Conservation (phyloP, 148 eudicot species). For the Camellia granthamiana region DNA sequence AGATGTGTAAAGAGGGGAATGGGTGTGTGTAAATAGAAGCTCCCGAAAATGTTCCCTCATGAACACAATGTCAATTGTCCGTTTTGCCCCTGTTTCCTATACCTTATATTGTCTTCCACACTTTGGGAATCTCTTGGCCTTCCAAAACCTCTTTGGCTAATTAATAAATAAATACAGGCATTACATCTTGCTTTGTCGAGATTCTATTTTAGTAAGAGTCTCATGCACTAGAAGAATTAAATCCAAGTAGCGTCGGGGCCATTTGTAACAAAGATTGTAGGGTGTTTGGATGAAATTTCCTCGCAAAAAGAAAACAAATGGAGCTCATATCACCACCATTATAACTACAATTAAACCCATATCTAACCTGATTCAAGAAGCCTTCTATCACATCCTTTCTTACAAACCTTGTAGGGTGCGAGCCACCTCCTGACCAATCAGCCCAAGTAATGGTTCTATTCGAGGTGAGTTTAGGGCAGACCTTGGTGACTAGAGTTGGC, state of each 20-base stretch:
- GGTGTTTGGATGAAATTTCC: constrained; percentile 50
- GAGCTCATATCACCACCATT: constrained; percentile 24
- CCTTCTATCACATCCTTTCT: constrained; percentile 29
- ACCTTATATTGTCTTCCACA: no score
- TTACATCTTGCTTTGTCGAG: no score
- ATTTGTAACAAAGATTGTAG: constrained; percentile 41
- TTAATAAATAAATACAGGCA: no score
- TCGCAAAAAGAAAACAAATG: constrained; percentile 48
- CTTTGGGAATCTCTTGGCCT: no score
- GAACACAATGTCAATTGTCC: no score
- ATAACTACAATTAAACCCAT: constrained; percentile 38
- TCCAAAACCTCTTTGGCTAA: no score
- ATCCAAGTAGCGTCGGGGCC: constrained; percentile 34
- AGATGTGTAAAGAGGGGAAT: no score
- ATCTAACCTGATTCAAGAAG: constrained; percentile 29
- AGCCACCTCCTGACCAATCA: constrained; percentile 54
- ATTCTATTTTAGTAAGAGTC: no score
- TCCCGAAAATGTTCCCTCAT: no score
- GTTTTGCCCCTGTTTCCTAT: no score
- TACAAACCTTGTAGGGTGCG: constrained; percentile 40
- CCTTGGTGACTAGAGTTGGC: constrained; percentile 58
- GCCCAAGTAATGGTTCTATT: constrained; percentile 51
- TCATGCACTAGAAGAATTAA: constrained; percentile 14
- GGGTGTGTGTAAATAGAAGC: no score
- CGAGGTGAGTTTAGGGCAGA: constrained; percentile 40